Base-by-base conservation (phyloP, 2,329 filamentous ascomycete species). In the Aspergillus sp. region DNA sequence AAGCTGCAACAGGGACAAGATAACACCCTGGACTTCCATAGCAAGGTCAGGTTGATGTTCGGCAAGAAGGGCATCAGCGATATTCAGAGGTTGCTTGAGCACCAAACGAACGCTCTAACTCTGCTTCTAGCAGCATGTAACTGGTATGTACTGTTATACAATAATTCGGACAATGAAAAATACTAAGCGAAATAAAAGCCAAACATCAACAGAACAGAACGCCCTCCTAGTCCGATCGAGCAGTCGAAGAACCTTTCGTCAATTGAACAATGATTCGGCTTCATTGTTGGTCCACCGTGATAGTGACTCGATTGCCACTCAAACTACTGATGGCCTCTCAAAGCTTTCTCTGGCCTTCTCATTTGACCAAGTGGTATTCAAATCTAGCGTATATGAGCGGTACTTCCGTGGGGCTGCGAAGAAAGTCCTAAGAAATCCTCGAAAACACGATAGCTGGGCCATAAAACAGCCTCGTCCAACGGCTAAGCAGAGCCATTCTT, bases 21-120 rank as follows among this genome's bases (percentile, higher is more conserved):
- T 27, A 4, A 45, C 0, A 21, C 40, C 15, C 40, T 46, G 2
- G 12, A 21, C 12, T 53, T 53, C n/a, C 50, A 45, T 8, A 45
- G 40, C 25, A 53, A 19, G 14, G 31, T 53, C n/a, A 53, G 35
- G 33, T 23, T 53, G 19, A 40, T 53, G 3, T 35, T 53, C 21
- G 40, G 50, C 25, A 53, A 35, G 21, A 53, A 35, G 14, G 35
- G 21, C 8, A 53, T 53, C 40, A 27, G n/a, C 15, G 50, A 53
- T 37, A 35, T 53, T 12, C 50, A 53, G 50, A 44, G 23, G 21
- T n/a, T 53, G 7, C 40, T 53, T 1, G 50, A 53, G 40, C 50
- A 53, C 27, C 40, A 53, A 21, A 53, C 50, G n/a, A 53, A 53
- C 50, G 50, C 50, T 23, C 14, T 53, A 6, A 53, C 15, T 37